A percentile compares a stretch with the other conserved stretches of the same genome.
phyloP scores from a whole-genome alignment of 2,329 filamentous ascomycete species.

The Colletotrichum cuscutae region DNA sequence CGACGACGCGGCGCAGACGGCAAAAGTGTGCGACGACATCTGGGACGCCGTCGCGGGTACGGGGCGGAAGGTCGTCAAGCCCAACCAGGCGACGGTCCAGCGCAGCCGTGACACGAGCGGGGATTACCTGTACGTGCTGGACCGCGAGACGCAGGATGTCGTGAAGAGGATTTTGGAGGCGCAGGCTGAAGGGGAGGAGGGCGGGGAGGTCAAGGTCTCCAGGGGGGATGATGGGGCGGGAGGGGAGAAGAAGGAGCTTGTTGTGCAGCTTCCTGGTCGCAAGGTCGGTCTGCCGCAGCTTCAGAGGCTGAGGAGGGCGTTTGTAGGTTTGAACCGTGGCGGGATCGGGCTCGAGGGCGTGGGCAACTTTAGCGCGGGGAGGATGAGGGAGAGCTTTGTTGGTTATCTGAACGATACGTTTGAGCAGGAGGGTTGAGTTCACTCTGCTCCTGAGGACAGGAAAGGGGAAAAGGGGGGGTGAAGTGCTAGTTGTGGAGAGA shows the following conservation, averaged over 20 bases:
- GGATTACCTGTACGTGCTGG: slow-evolving; percentile 84
- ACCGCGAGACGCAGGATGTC: slow-evolving; percentile 82
- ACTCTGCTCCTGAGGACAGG: not conserved
- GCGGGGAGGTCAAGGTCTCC: slow-evolving; percentile 65
- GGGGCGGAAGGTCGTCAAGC: slow-evolving; percentile 71
- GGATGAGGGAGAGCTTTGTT: slow-evolving; percentile 72
- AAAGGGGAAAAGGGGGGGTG: too few species aligned
- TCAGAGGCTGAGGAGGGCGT: slow-evolving; percentile 81
- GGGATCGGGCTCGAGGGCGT: slow-evolving; percentile 70
- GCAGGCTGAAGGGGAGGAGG: slow-evolving; percentile 69
- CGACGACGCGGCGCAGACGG: slow-evolving; percentile 71
- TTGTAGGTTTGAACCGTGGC: slow-evolving; percentile 79
- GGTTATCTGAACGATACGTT: slow-evolving; percentile 74
- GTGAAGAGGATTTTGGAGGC: slow-evolving; percentile 76
- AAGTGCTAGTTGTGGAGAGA: too few species aligned
- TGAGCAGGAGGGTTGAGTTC: slow-evolving; percentile 62
- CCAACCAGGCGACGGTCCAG: slow-evolving; percentile 80
- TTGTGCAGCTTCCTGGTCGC: slow-evolving; percentile 73
- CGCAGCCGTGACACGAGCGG: slow-evolving; percentile 70
- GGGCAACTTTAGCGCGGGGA: slow-evolving; percentile 62
- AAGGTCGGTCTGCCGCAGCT: slow-evolving; percentile 78
- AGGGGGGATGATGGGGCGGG: slow-evolving; percentile 38
- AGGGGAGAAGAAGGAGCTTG: slow-evolving; percentile 50
- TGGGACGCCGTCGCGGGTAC: slow-evolving; percentile 80
- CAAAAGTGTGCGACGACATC: slow-evolving; percentile 69